Evolutionary conservation across 179 eudicot species (phyloP), one percentile per base, ranked within the genome.

Genomic region (Actinidia arguta): DNA sequence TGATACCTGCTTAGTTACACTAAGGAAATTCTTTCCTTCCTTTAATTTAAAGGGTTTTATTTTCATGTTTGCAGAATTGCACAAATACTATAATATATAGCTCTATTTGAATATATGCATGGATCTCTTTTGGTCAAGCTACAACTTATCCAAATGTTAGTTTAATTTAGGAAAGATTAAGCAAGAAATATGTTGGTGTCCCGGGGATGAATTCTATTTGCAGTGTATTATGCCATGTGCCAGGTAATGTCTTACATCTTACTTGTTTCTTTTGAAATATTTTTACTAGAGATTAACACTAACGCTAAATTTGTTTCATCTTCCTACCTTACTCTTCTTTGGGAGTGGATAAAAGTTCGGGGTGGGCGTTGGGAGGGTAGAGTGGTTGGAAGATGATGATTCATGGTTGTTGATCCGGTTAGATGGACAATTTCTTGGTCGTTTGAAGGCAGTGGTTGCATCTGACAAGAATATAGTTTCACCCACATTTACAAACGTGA

Each of bases 131-230:
- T 76, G 56, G 9, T 58, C 4, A 16, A 55, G 55, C 44, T 17
- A 25, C 67, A 44, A 47, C 36, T 22, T 81, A 27, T 81, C 85
- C 84, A 50, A 85, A 16, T 62, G 42, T 54, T 59, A 67, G 42
- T 85, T 82, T 42, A 58, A 85, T 86, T 79, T 85, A 95, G 98
- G 98, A 95, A 69, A 86, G 81, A 81, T 82, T 87, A 54, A 80
- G 85, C 88, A 92, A 86, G 92, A 96, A 89, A 85, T 96, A 89
- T 85, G 97, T 96, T 52, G 99, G 98, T 48, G 81, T 95, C 81
- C 98, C 98, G 71, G 97, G 98, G 82, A 96, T 96, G 99, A 96
- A 95, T 87, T 93, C 98, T 58, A 88, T 96, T 80, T 95, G 98
- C 89, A 90, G 80, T 86, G 93, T 94, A 78, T 86, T 94, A 78